Evolutionary conservation across 208 protist species (phyloP), one percentile per base, ranked within the genome.

Genomic region (Leishmania lainsoni): DNA sequence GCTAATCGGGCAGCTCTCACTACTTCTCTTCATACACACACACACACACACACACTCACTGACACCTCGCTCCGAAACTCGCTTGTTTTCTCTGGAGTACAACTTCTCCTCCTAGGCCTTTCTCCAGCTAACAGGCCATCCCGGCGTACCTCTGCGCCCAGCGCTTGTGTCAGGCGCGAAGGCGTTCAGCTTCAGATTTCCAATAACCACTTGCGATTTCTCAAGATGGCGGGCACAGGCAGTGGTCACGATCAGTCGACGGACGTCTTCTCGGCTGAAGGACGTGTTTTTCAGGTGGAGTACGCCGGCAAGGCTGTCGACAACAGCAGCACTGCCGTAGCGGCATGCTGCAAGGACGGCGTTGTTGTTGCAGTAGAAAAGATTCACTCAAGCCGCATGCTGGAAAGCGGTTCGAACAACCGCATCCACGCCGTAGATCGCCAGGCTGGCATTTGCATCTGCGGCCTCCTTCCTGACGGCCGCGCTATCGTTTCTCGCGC

Each of bases 241-340:
- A 92, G 88, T 70, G 93, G 98, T 73, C 99, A 99, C 85, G 99
- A 99, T 92, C 92, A 99, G 79, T 99, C 97, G 65, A 93, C 95
- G 20, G 98, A 99, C 72, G 99, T 99, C 42, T 99, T 99, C 89
- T 99, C 98, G 66, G 99, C 99, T 16, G 99, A 99, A 82, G 99
- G 99, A 0, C 93, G 99, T 52, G 98, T 99, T 4, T 99, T 99
- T 90, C 99, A 99, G 91, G 97, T 99, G 48, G 99, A 99, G 86
- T 99, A 99, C 87, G 99, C 99, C 14, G 86, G 87, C 79, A 99
- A 99, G 89, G 99, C 99, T 3, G 99, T 99, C 29, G 99, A 99
- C 75, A 99, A 99, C 88, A 98, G 95, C 90, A 99, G 98, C 78
- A 99, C 99, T 17, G 98, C 96, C 0, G 87, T 99, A 52, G 99